A percentile compares a stretch with the other conserved stretches of the same genome.
Evolutionary conservation across 345 rosid species (phyloP).

Genomic region (Triadica sebifera): DNA sequence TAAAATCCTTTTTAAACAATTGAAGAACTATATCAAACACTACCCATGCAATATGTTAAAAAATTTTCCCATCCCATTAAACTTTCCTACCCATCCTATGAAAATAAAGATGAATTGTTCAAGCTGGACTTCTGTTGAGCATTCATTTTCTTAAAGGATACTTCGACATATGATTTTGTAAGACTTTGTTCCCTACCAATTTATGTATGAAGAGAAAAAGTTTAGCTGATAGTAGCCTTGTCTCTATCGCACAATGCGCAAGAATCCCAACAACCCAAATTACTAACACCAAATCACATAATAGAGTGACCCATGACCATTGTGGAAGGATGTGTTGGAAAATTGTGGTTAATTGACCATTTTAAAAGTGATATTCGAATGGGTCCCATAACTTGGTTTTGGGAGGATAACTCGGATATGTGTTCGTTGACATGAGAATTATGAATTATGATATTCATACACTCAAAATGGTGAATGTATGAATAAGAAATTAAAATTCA

Average conservation of each 20-base stretch:
- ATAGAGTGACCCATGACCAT: neutral
- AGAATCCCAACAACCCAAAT: neutral
- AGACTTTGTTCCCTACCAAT: neutral
- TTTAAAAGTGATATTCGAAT: no score
- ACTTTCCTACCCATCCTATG: neutral
- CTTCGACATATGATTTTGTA: neutral
- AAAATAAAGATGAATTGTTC: neutral
- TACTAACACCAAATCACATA: neutral
- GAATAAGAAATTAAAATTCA: no score
- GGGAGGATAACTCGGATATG: no score
- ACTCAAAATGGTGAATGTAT: no score
- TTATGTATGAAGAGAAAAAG: neutral
- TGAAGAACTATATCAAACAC: no score
- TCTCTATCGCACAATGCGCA: neutral
- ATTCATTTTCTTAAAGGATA: neutral
- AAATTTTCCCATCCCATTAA: neutral
- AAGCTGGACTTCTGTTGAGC: neutral
- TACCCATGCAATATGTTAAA: neutral
- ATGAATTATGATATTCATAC: no score
- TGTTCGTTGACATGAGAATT: no score
- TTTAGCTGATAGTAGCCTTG: neutral
- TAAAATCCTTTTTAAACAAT: neutral
- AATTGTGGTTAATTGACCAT: no score
- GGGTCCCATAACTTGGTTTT: no score
- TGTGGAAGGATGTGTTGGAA: neutral